Evolutionary conservation across 1,139 yeast genomes (phyloP).

Genomic region (Pichia sp.): DNA sequence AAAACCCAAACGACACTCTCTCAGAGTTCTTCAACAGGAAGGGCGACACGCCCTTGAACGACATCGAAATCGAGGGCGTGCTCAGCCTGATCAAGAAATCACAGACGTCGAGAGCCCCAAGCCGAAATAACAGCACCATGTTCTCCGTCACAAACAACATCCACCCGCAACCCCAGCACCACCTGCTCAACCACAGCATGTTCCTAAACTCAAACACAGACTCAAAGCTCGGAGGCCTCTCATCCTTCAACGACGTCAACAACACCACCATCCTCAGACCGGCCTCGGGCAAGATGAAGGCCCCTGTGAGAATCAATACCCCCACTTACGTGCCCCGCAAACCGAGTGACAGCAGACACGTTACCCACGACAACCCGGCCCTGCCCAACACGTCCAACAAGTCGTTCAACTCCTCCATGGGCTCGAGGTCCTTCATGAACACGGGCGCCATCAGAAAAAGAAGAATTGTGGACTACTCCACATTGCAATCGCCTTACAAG

Average conservation of each 20-base stretch:
- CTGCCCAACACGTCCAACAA: conserved; percentile 7
- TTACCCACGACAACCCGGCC: conserved; percentile 1
- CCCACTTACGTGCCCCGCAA: conserved; percentile 24
- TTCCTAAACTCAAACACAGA: conserved; percentile 10
- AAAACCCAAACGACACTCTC: conserved; percentile 51
- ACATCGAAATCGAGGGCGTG: conserved; percentile 82
- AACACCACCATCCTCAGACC: conserved; percentile 24
- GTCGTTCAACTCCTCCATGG: conserved; percentile 1
- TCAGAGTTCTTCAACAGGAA: conserved; percentile 70
- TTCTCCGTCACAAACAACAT: not conserved
- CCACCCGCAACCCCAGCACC: not conserved
- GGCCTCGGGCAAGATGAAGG: conserved; percentile 16
- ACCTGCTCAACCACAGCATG: conserved; percentile 1
- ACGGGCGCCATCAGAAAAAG: conserved; percentile 36
- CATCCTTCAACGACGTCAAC: conserved; percentile 13
- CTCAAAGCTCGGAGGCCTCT: conserved; percentile 7
- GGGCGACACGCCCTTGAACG: conserved; percentile 71
- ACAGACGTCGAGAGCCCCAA: conserved; percentile 25
- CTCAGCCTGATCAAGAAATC: conserved; percentile 51
- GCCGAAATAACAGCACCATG: conserved; percentile 16
- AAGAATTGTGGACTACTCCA: conserved; percentile 58
- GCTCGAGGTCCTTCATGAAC: too few relatives aligned
- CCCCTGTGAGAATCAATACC: conserved; percentile 26
- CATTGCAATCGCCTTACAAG: conserved; percentile 62
- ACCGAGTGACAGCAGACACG: not conserved